phyloP scores from a whole-genome alignment of 306 rosid genomes.

The Casuarina cunninghamiana region DNA sequence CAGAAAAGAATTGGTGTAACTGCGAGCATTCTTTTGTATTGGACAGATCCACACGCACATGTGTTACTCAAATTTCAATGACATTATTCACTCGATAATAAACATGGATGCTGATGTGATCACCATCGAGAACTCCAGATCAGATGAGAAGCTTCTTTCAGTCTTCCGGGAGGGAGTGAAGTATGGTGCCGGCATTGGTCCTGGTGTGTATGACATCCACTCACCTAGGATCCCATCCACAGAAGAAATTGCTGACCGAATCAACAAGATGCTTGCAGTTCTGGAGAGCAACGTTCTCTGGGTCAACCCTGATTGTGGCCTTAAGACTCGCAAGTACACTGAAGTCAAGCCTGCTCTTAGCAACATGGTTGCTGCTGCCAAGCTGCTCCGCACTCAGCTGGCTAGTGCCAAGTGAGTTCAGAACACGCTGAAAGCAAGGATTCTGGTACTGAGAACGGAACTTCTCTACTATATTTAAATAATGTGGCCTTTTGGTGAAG shows the following conservation, averaged over 20 bases:
- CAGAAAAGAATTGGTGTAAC: not conserved
- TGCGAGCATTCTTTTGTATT: not conserved
- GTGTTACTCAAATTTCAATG: conserved; percentile 90
- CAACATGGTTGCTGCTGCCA: conserved; percentile 83
- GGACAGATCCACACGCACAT: conserved; percentile 86
- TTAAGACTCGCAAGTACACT: conserved; percentile 74
- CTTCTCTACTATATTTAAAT: conserved; percentile 3
- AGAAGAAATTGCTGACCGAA: conserved; percentile 67
- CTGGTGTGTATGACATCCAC: conserved; percentile 86
- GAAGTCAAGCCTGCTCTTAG: conserved; percentile 79
- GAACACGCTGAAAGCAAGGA: not conserved
- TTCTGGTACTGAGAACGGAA: too few species aligned
- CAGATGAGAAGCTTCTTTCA: conserved; percentile 77
- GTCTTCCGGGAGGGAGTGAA: conserved; percentile 85
- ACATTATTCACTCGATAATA: conserved; percentile 79
- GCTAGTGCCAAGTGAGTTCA: conserved; percentile 51
- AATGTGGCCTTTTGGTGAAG: conserved; percentile 8
- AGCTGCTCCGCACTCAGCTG: conserved; percentile 64
- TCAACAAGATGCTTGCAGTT: conserved; percentile 76
- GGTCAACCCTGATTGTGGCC: conserved; percentile 94
- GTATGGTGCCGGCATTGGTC: conserved; percentile 85
- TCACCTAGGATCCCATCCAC: conserved; percentile 87
- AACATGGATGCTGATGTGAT: conserved; percentile 92
- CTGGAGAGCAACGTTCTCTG: conserved; percentile 76
- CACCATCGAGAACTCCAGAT: conserved; percentile 86